Conservation (phyloP, 2,329 filamentous ascomycete species). For the Verruconis gallopava region DNA sequence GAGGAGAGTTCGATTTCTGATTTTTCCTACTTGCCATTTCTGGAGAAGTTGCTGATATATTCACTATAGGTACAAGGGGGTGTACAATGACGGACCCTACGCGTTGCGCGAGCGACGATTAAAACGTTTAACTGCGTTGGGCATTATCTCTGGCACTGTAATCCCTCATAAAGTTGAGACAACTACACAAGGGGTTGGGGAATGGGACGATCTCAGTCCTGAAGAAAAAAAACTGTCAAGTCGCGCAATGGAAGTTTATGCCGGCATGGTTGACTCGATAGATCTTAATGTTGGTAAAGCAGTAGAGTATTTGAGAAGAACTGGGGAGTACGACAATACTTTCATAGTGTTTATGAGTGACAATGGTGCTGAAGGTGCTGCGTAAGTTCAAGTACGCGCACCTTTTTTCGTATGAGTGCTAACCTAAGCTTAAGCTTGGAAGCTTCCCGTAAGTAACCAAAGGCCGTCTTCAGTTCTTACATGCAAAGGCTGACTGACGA, state of each 20-base stretch:
- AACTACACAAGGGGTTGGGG: slow-evolving; percentile 33
- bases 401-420: slow-evolving; percentile 39
- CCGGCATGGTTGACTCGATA: slow-evolving; percentile 51
- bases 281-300: slow-evolving; percentile 48
- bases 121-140: slow-evolving; percentile 41
- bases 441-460: no score
- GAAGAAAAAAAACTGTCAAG: slow-evolving; percentile 36
- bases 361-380: slow-evolving; percentile 48
- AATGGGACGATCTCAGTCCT: slow-evolving; percentile 35
- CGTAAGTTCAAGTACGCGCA: slow-evolving; percentile 43
- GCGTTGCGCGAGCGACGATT: not conserved
- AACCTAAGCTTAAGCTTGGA: no score
- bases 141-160: slow-evolving; percentile 39
- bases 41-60: no score
- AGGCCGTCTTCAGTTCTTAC: no score
- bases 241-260: slow-evolving; percentile 48
- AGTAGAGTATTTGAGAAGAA: slow-evolving; percentile 40
- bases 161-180: slow-evolving; percentile 39
- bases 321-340: slow-evolving; percentile 49
- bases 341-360: slow-evolving; percentile 52
- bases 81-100: not conserved
- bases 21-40: no score
- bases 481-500: no score
- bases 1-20: no score
- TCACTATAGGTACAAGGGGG: not conserved